A percentile compares a stretch with the other conserved stretches of the same genome.
Conservation (phyloP, 1,139 yeast species). For the Saccharomyces hybrid region DNA sequence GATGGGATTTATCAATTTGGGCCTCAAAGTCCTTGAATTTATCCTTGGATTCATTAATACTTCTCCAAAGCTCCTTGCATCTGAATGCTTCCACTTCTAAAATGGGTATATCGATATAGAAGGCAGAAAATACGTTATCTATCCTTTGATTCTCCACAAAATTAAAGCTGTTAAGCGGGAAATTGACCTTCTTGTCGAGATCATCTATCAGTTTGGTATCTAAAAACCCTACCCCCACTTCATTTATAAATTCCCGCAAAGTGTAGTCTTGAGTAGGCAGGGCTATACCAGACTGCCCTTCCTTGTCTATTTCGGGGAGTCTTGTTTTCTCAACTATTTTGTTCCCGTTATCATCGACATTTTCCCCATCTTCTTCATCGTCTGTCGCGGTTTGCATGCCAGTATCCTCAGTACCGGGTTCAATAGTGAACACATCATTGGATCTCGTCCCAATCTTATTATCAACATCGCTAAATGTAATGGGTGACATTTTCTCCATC, state of each 20-base stretch:
- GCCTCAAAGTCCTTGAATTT: slow-evolving; percentile 42
- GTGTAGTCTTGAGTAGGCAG: slow-evolving; percentile 7
- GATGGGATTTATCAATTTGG: slow-evolving; percentile 30
- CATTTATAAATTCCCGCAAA: slow-evolving; percentile 35
- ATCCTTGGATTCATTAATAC: slow-evolving; percentile 42
- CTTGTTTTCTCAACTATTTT: background rate
- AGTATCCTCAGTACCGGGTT: background rate
- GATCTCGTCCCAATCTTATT: background rate
- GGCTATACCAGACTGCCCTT: background rate
- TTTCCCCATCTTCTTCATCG: background rate
- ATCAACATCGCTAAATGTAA: slow-evolving; percentile 15
- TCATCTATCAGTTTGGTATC: slow-evolving; percentile 24
- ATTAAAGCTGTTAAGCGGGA: slow-evolving; percentile 34
- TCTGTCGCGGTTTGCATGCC: background rate
- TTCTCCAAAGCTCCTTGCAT: slow-evolving; percentile 44
- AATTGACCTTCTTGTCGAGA: background rate
- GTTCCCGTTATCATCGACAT: background rate
- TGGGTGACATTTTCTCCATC: slow-evolving; percentile 30
- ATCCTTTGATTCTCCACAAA: slow-evolving; percentile 16
- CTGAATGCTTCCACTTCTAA: slow-evolving; percentile 47
- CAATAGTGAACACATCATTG: background rate
- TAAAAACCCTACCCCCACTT: slow-evolving; percentile 45
- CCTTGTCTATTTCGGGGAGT: background rate
- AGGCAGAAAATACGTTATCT: slow-evolving; percentile 2
- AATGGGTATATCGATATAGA: slow-evolving; percentile 33